A percentile compares a stretch with the other conserved stretches of the same genome.
phyloP scores from a whole-genome alignment of 2,329 filamentous ascomycete species.

The Sclerotinia trifoliorum region DNA sequence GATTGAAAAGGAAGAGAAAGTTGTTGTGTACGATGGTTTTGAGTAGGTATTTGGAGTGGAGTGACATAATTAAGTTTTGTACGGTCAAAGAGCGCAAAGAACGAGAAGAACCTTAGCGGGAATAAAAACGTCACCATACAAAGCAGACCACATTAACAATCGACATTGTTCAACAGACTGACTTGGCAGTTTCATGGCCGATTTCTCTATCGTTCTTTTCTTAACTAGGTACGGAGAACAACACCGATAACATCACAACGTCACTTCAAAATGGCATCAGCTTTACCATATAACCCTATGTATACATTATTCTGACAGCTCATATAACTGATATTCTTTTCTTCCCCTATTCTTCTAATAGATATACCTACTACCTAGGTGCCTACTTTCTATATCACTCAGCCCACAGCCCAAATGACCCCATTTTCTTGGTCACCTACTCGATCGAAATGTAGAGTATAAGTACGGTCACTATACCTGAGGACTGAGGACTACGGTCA shows the following conservation, averaged over 20 bases:
- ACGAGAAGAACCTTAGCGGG: too few relatives aligned
- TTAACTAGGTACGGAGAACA: background rate
- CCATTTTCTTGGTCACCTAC: too few relatives aligned
- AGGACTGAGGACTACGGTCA: too few relatives aligned
- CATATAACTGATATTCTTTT: background rate
- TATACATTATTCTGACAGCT: too few relatives aligned
- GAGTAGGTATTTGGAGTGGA: background rate
- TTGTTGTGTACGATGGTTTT: background rate
- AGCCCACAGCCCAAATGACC: too few relatives aligned
- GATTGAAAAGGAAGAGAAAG: slow-evolving; percentile 9
- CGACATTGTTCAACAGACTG: background rate
- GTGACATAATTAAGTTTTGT: background rate
- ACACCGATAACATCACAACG: background rate
- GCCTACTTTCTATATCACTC: too few relatives aligned
- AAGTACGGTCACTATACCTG: background rate
- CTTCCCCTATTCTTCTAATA: background rate
- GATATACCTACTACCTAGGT: background rate
- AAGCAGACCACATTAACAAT: too few relatives aligned
- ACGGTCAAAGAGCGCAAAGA: background rate
- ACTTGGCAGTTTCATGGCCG: too few relatives aligned
- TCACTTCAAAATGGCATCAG: background rate
- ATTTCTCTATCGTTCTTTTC: too few relatives aligned
- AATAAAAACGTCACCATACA: too few relatives aligned
- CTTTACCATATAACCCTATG: too few relatives aligned
- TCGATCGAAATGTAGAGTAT: too few relatives aligned